Conservation (phyloP, 2,329 filamentous ascomycete genomes). For the Helminthosporium solani region DNA sequence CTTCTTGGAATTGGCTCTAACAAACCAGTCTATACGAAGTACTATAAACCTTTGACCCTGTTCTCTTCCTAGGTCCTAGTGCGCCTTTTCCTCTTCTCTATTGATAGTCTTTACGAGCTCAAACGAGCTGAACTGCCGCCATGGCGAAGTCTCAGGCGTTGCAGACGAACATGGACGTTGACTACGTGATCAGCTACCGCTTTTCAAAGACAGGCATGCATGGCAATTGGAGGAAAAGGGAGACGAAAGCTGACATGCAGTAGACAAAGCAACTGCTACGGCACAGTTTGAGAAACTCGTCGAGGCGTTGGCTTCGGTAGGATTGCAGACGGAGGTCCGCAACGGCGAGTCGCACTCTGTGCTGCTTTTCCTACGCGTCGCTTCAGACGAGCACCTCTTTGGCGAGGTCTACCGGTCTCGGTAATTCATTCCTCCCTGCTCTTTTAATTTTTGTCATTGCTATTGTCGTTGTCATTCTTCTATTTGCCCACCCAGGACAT, state of each 20-base stretch:
- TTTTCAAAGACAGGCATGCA: constrained; percentile 65
- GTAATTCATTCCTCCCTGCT: constrained; percentile 40
- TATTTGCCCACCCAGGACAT: too few relatives aligned
- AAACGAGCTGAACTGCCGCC: constrained; percentile 17
- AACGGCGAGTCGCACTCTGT: constrained; percentile 73
- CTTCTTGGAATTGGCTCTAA: constrained; percentile 26
- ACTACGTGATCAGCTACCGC: constrained; percentile 83
- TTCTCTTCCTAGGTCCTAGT: constrained; percentile 17
- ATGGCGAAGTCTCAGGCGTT: constrained; percentile 44
- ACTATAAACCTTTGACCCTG: constrained; percentile 14
- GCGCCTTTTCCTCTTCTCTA: constrained; percentile 21
- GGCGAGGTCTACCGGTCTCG: constrained; percentile 81
- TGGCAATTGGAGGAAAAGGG: constrained; percentile 1
- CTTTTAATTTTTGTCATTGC: not conserved
- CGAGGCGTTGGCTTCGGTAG: constrained; percentile 70
- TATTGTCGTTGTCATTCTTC: too few relatives aligned
- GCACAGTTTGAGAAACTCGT: constrained; percentile 77
- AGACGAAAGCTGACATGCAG: constrained; percentile 9
- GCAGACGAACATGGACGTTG: constrained; percentile 67
- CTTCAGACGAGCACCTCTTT: constrained; percentile 71
- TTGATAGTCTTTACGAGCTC: constrained; percentile 17
- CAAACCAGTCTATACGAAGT: constrained; percentile 16
- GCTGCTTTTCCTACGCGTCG: constrained; percentile 79
- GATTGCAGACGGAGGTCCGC: constrained; percentile 86
- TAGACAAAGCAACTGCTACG: constrained; percentile 69